phyloP scores from a whole-genome alignment of 257 asterid species.

The Solanum sejunctum region DNA sequence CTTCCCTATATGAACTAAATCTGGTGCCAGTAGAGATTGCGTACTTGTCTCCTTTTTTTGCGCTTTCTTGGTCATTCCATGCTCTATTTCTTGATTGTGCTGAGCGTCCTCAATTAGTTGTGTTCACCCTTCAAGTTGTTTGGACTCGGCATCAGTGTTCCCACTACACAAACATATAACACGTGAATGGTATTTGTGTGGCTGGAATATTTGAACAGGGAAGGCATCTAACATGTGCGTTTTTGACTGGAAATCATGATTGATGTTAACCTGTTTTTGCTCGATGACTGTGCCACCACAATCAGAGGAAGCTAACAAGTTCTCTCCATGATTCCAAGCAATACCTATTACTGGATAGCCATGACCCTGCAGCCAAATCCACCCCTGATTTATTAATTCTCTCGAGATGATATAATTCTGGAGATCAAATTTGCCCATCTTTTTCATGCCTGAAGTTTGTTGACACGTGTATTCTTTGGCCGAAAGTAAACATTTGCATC shows the following conservation, averaged over 20 bases:
- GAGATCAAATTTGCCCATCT: neutral
- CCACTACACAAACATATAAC: neutral
- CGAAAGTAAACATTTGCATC: constrained; percentile 87
- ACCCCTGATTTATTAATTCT: neutral
- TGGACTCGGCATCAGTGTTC: neutral
- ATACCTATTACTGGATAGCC: constrained; percentile 85
- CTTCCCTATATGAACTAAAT: neutral
- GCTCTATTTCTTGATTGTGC: neutral
- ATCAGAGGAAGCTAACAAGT: constrained; percentile 88
- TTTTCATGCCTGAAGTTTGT: constrained; percentile 76
- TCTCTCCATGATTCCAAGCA: constrained; percentile 97
- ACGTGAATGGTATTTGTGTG: neutral
- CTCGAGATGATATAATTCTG: neutral
- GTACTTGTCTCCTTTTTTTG: neutral
- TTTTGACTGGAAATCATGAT: no score
- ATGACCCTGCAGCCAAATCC: constrained; percentile 56
- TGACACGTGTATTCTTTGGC: constrained; percentile 87
- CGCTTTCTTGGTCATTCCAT: neutral
- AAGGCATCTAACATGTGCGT: neutral
- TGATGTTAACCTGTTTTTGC: constrained; percentile 29
- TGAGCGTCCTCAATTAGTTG: neutral
- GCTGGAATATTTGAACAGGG: neutral
- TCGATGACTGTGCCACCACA: constrained; percentile 95
- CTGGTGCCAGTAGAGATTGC: neutral
- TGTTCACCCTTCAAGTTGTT: neutral